phyloP scores from a whole-genome alignment of 202 grass and related monocot species.

The Alloteropsis angusta region DNA sequence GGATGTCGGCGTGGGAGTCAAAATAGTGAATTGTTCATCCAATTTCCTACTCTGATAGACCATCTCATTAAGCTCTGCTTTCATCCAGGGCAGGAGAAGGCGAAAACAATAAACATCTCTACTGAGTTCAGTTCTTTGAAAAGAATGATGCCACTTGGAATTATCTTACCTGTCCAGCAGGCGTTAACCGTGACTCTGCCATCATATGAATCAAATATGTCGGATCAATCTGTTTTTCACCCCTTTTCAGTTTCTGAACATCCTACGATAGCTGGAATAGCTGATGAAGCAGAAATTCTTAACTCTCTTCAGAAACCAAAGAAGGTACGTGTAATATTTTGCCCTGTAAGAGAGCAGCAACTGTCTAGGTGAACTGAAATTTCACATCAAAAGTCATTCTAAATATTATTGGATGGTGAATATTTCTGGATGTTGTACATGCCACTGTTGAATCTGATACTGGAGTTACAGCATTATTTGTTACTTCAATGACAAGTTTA shows the following conservation, averaged over 20 bases:
- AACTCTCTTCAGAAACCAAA: slow-evolving; percentile 93
- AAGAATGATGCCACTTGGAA: slow-evolving; percentile 97
- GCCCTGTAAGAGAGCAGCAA: neutral
- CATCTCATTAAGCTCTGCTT: slow-evolving; percentile 90
- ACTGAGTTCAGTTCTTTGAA: slow-evolving; percentile 99
- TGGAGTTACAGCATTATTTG: neutral
- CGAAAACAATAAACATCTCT: slow-evolving; percentile 73
- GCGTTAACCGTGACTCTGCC: slow-evolving; percentile 91
- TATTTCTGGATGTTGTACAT: neutral
- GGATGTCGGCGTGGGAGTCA: slow-evolving; percentile 47
- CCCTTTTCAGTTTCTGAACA: slow-evolving; percentile 77
- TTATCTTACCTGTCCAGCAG: slow-evolving; percentile 92
- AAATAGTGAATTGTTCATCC: slow-evolving; percentile 48
- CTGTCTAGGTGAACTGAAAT: neutral
- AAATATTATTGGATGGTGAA: slow-evolving; percentile 4
- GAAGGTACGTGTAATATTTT: slow-evolving; percentile 50
- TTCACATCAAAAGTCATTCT: neutral
- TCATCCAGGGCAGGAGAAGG: slow-evolving; percentile 79
- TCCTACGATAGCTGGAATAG: slow-evolving; percentile 87
- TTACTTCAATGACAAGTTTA: neutral
- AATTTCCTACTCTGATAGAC: slow-evolving; percentile 80
- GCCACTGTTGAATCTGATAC: neutral
- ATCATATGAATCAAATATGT: slow-evolving; percentile 63
- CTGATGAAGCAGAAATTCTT: slow-evolving; percentile 88
- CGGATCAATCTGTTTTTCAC: slow-evolving; percentile 60